These are phyloP conservation scores for Amphirosellinia nigrospora DNA, from an alignment of 495 filamentous ascomycete genomes.

Conservation along the genomic window DNA sequence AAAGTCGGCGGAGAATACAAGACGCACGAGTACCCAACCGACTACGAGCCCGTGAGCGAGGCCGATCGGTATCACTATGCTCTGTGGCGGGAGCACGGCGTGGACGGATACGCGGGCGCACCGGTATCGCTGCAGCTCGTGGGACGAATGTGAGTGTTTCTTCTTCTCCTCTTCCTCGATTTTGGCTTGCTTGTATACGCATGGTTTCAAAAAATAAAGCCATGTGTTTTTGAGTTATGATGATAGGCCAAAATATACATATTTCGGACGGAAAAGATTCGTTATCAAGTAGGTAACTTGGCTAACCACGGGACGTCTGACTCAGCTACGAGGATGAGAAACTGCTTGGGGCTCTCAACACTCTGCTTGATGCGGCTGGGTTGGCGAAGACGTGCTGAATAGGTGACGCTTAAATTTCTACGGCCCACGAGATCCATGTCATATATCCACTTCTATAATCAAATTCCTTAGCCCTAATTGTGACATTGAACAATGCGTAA, in stretches of 20 bases:
- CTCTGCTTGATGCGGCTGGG: conserved; percentile 41
- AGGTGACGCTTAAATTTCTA: background rate
- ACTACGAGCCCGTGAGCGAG: conserved; percentile 50
- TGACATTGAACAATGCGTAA: background rate
- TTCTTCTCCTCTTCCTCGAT: background rate
- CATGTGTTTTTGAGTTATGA: too few relatives aligned
- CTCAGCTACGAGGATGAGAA: conserved; percentile 50
- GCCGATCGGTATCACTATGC: conserved; percentile 41
- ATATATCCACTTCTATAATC: background rate
- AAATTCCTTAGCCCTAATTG: background rate
- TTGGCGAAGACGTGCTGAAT: conserved; percentile 33
- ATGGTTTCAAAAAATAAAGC: too few relatives aligned
- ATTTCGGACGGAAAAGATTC: too few relatives aligned
- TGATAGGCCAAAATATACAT: too few relatives aligned
- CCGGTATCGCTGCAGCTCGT: conserved; percentile 64
- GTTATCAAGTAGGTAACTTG: too few relatives aligned
- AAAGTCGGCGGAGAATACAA: conserved; percentile 39
- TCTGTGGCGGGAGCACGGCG: conserved; percentile 42
- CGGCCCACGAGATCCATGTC: background rate
- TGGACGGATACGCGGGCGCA: conserved; percentile 46
- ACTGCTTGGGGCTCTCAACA: conserved; percentile 42
- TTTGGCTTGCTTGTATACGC: too few relatives aligned
- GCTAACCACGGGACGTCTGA: background rate
- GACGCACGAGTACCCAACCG: conserved; percentile 49
- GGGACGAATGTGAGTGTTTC: conserved; percentile 45